Evolutionary conservation across 345 rosid genomes (phyloP).

Genomic region (Geranium rotundifolium): DNA sequence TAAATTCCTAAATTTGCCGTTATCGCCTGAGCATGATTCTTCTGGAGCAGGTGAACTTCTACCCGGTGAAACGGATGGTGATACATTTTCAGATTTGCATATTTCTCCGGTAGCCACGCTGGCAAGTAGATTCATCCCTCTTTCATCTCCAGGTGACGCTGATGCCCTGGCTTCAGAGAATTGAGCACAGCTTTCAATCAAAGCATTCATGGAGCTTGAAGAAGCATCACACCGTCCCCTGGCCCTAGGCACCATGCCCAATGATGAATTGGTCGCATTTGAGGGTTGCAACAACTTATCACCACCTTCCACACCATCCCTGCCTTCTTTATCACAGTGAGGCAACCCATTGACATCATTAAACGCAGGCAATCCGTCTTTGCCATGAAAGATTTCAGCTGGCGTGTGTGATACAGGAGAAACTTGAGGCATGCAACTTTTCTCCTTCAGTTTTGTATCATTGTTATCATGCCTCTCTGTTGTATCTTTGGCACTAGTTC

Average conservation of each 20-base stretch:
- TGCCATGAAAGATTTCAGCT: slow-evolving; percentile 48
- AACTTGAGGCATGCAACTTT: slow-evolving; percentile 25
- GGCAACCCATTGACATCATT: slow-evolving; percentile 48
- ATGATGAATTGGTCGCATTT: slow-evolving; percentile 28
- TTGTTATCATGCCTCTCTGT: slow-evolving; percentile 59
- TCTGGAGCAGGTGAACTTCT: slow-evolving; percentile 24
- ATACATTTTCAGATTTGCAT: slow-evolving; percentile 41
- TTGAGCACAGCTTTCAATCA: slow-evolving; percentile 82
- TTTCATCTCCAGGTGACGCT: slow-evolving; percentile 55
- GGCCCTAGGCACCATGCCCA: slow-evolving; percentile 34
- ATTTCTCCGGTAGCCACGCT: slow-evolving; percentile 91
- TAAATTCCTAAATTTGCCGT: slow-evolving; percentile 19
- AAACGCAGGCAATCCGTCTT: slow-evolving; percentile 32
- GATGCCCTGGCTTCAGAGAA: slow-evolving; percentile 44
- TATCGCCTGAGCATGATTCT: slow-evolving; percentile 24
- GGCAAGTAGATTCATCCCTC: slow-evolving; percentile 93
- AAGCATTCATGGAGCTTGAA: slow-evolving; percentile 64
- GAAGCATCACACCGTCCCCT: slow-evolving; percentile 45
- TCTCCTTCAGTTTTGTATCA: slow-evolving; percentile 37
- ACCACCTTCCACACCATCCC: slow-evolving; percentile 25
- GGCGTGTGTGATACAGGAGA: slow-evolving; percentile 32
- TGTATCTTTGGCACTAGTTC: slow-evolving; percentile 24
- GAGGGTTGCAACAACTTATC: slow-evolving; percentile 28
- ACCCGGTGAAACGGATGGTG: slow-evolving; percentile 42
- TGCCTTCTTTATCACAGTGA: slow-evolving; percentile 30